phyloP scores from a whole-genome alignment of 768 basidiomycete species.

The Suillus tomentosus region DNA sequence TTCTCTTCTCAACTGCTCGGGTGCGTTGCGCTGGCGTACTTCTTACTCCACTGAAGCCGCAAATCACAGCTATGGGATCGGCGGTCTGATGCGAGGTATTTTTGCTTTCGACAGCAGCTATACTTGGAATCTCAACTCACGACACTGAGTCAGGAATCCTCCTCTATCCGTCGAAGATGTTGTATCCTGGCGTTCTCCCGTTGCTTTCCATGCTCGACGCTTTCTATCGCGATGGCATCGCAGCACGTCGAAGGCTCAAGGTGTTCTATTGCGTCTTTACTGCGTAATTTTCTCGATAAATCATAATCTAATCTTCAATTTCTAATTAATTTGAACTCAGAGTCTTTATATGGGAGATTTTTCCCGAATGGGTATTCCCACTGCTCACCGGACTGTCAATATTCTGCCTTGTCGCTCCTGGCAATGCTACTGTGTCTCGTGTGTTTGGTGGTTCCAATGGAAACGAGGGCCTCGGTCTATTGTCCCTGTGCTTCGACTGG shows the following conservation, averaged over 20 bases:
- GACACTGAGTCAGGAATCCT: constrained; percentile 20
- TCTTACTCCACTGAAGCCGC: neutral
- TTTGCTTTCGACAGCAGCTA: neutral
- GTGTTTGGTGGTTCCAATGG: constrained; percentile 64
- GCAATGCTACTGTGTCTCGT: constrained; percentile 51
- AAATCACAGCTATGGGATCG: constrained; percentile 45
- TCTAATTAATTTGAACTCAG: constrained; percentile 17
- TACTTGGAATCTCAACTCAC: neutral
- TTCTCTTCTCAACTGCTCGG: constrained; percentile 41
- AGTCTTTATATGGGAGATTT: constrained; percentile 47
- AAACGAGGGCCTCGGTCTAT: constrained; percentile 63
- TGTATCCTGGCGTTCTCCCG: constrained; percentile 39
- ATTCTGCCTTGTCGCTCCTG: constrained; percentile 53
- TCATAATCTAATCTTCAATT: neutral
- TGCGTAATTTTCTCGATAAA: neutral
- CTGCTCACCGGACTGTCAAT: constrained; percentile 58
- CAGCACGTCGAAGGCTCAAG: constrained; percentile 43
- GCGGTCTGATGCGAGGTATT: constrained; percentile 52
- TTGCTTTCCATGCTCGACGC: constrained; percentile 30
- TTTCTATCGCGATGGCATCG: constrained; percentile 44
- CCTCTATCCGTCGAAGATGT: constrained; percentile 48
- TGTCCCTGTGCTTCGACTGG: constrained; percentile 65
- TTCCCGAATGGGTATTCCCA: constrained; percentile 35
- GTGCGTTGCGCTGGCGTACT: too few relatives aligned
- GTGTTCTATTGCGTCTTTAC: constrained; percentile 51